Evolutionary conservation across 768 basidiomycete species (phyloP).

Genomic region (Candolleomyces efflorescens): DNA sequence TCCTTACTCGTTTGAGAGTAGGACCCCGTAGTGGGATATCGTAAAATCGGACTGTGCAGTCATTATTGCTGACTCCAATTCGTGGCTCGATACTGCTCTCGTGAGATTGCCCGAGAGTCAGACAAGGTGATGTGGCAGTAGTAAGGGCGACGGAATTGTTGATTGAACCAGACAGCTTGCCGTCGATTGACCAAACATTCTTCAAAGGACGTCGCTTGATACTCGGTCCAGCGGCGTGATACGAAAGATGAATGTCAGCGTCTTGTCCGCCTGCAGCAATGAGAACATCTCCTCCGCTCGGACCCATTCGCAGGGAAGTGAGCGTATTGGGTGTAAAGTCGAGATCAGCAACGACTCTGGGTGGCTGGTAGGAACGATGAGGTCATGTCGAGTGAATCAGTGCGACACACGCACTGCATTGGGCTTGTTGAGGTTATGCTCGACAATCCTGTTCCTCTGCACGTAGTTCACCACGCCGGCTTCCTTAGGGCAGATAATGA

Average conservation of each 20-base stretch:
- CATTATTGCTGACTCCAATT: slow-evolving; percentile 84
- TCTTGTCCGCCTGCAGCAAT: slow-evolving; percentile 76
- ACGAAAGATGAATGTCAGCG: slow-evolving; percentile 64
- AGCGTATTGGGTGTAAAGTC: slow-evolving; percentile 63
- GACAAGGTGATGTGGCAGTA: slow-evolving; percentile 15
- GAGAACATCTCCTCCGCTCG: slow-evolving; percentile 45
- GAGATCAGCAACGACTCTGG: slow-evolving; percentile 48
- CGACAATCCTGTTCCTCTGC: slow-evolving; percentile 44
- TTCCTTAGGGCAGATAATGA: slow-evolving; percentile 69
- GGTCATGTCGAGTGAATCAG: not conserved
- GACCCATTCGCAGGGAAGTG: slow-evolving; percentile 46
- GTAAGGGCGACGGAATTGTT: slow-evolving; percentile 81
- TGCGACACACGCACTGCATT: slow-evolving; percentile 15
- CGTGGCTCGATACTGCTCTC: slow-evolving; percentile 71
- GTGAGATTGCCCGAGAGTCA: slow-evolving; percentile 55
- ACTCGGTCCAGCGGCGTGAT: slow-evolving; percentile 31
- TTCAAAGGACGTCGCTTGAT: slow-evolving; percentile 10
- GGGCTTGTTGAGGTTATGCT: slow-evolving; percentile 45
- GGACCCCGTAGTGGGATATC: slow-evolving; percentile 58
- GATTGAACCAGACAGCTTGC: slow-evolving; percentile 60
- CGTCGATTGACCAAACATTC: slow-evolving; percentile 52
- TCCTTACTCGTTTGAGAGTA: slow-evolving; percentile 26
- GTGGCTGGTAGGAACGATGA: slow-evolving; percentile 24
- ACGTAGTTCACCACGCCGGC: slow-evolving; percentile 62
- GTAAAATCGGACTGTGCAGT: slow-evolving; percentile 76